Conservation (phyloP, 208 protist species). For the Acanthamoeba royreba region DNA sequence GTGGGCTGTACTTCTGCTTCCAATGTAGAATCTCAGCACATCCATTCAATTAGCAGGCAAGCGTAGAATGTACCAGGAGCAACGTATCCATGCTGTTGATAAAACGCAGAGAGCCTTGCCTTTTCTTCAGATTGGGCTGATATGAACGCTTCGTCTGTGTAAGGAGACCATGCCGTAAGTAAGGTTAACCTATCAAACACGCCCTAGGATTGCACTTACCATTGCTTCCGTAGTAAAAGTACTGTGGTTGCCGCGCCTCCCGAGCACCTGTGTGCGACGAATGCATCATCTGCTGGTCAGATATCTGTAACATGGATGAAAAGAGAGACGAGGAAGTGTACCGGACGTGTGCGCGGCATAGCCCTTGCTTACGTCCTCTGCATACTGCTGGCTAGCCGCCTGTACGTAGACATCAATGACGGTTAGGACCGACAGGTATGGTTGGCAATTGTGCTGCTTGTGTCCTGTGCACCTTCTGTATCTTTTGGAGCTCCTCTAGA, state of each 20-base stretch:
- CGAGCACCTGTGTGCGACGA: background rate
- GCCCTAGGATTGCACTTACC: background rate
- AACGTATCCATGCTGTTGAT: background rate
- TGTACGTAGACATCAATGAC: background rate
- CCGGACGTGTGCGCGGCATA: background rate
- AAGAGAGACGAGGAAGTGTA: background rate
- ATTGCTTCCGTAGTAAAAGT: background rate
- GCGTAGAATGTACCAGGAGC: too few species aligned
- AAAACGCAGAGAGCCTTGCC: background rate
- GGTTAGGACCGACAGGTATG: background rate
- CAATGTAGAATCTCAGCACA: background rate
- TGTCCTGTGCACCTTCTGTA: background rate
- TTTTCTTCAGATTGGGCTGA: background rate
- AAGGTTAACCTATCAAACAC: background rate
- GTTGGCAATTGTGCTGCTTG: background rate
- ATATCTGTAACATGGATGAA: too few species aligned
- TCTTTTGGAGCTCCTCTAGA: background rate
- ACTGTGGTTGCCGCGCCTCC: background rate
- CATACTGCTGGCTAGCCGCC: background rate
- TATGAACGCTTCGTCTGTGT: background rate
- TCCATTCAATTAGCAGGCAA: background rate
- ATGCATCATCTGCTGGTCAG: too few species aligned
- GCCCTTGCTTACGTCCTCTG: background rate
- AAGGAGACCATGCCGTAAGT: background rate
- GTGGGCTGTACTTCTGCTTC: background rate